Conservation (phyloP, 306 rosid species). For the Malus sylvestris region DNA sequence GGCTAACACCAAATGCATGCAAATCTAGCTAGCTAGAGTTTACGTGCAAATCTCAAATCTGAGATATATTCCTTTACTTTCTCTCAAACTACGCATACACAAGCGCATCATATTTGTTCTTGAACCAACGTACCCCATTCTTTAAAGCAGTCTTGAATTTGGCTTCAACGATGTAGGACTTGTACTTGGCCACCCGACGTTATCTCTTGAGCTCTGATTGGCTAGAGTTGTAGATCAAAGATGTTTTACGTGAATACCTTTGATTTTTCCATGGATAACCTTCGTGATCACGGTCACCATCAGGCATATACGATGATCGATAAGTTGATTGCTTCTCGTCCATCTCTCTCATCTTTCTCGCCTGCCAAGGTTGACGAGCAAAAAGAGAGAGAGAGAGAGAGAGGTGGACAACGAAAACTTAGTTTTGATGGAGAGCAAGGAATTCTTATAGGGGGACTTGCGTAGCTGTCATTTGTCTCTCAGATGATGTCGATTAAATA, state of each 20-base stretch:
- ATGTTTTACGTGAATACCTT: neutral
- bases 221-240: neutral
- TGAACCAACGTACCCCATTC: constrained; percentile 35
- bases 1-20: neutral
- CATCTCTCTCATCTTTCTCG: constrained; percentile 9
- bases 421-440: neutral
- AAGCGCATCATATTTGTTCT: constrained; percentile 22
- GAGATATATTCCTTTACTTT: neutral
- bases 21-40: neutral
- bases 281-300: neutral
- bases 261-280: neutral
- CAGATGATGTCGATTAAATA: neutral
- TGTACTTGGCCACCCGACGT: constrained; percentile 28
- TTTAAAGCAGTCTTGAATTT: constrained; percentile 16
- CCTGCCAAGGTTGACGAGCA: neutral
- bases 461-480: neutral
- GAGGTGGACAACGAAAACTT: neutral
- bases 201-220: constrained; percentile 27
- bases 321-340: neutral
- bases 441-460: neutral
- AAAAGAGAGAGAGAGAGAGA: neutral
- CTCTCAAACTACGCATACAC: constrained; percentile 1
- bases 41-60: neutral
- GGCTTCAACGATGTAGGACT: constrained; percentile 5
- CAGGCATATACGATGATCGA: neutral